Evolutionary conservation across 331 rosid genomes (phyloP), one percentile per base, ranked within the genome.

Genomic region (Quercus lobata): DNA sequence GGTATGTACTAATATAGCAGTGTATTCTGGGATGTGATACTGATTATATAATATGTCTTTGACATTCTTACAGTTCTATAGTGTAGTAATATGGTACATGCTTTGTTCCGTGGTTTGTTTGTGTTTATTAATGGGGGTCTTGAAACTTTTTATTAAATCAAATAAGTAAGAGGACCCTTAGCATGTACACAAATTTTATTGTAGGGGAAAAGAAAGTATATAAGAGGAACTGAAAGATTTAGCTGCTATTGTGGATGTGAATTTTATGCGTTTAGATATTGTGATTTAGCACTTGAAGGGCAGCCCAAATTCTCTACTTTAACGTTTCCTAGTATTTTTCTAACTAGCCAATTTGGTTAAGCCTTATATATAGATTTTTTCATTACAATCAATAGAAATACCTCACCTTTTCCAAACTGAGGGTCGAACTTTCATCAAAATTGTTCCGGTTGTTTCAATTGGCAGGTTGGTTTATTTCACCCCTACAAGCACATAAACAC

Each of bases 1-100:
- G 98, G 98, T 92, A 49, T 49, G 11, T 14, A 49, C 5, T 49
- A 12, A 0, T 14, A 12, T 14, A 49, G 17, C 52, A 44, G 52
- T 35, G 8, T 32, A 5, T 32, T 32, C 35, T 32, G 6, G 35
- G 35, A 32, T 32, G 35, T 32, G 35, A 5, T 2, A 34, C 37
- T 34, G 37, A 34, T 34, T 34, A 34, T 34, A 2, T 35, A 35
- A 15, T 27, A 15, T 27, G n/a, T 27, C 34, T 62, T 62, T 62
- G 21, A 27, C 35, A 14, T 29, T 1, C 35, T 25, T 27, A 62
- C 41, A 62, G 30, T 29, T 62, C 41, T 62, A 3, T 4, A 24
- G 17, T 62, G 2, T 19, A 5, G 16, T 29, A 27, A 62, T 14
- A 16, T 27, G 8, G n/a, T 15, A 62, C 35, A 7, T 62, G 35